Base-by-base conservation (phyloP, 306 rosid species). In the Alnus glutinosa region DNA sequence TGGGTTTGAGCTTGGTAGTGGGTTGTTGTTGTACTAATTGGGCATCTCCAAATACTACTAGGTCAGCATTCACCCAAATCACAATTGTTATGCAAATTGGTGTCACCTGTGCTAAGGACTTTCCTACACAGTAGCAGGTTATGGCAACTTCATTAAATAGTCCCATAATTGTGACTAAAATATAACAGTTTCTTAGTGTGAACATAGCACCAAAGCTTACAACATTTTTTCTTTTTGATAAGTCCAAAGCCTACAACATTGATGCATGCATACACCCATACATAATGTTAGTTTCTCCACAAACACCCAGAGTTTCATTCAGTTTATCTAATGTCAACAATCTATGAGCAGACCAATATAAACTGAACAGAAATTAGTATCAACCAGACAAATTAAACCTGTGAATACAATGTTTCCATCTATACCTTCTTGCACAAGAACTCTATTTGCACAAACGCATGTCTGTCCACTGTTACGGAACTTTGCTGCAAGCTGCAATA, bases 381-480 rank as follows among this genome's bases (percentile, higher is more conserved):
- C 76, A 75, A 81, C 77, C 79, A 88, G 72, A 67, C n/a, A 77
- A 36, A 80, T 48, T 81, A 71, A 48, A 73, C 44, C 47, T 71
- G 66, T 78, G 51, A 77, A 59, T 32, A 47, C 4, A 79, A 75
- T 67, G 44, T 55, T 77, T 70, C 59, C 30, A 85, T 69, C 88
- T 64, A 67, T 80, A 95, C 99, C 98, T 90, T 93, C 98, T 88
- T 95, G 99, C 71, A 93, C 99, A 50, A 95, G 78, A 85, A 95
- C 87, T 86, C 99, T 89, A 83, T 95, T 95, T 58, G 99, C 98
- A 88, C 96, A 91, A 44, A 95, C 96, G 75, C 99, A 95, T 79
- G 99, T 95, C 82, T 95, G 99, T 83, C 99, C 99, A 84, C 89
- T 89, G 78, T 93, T 93, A 42, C 97, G 99, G 75, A 93, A 95